Conservation (phyloP, 768 basidiomycete genomes). For the Albatrellus ellisii region DNA sequence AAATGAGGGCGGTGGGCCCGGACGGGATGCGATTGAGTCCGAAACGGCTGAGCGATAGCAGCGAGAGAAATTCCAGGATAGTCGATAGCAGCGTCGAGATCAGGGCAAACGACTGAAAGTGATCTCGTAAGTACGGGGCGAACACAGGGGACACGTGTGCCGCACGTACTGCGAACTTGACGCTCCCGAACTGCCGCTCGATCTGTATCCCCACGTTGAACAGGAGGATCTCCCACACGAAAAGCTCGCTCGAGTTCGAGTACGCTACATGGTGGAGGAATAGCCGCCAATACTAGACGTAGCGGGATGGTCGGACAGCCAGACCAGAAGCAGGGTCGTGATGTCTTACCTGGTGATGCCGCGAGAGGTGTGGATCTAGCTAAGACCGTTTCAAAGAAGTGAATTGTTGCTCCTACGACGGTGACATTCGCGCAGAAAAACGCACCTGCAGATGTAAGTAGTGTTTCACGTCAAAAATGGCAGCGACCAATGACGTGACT, state of each 20-base stretch:
- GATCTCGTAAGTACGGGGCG: conserved; percentile 6
- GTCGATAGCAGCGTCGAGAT: conserved; percentile 56
- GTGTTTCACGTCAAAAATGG: conserved; percentile 79
- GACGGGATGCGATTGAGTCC: conserved; percentile 65
- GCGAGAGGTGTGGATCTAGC: conserved; percentile 84
- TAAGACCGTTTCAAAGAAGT: conserved; percentile 18
- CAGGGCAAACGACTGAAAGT: conserved; percentile 58
- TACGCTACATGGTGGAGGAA: conserved; percentile 62
- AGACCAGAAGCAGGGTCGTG: conserved; percentile 1
- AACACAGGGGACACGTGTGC: conserved; percentile 1
- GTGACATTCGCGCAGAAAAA: conserved; percentile 3
- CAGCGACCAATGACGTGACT: conserved; percentile 57
- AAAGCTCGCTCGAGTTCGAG: conserved; percentile 75
- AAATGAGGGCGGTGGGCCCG: conserved; percentile 65
- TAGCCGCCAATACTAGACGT: conserved; percentile 74
- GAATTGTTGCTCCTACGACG: no score
- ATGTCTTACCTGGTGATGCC: conserved; percentile 67
- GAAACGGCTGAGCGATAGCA: conserved; percentile 51
- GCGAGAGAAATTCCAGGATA: conserved; percentile 47
- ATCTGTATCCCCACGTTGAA: conserved; percentile 59
- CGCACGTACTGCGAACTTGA: conserved; percentile 70
- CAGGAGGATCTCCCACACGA: conserved; percentile 61
- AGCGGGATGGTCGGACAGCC: neutral
- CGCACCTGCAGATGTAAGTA: conserved; percentile 73
- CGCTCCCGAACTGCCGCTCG: conserved; percentile 76